Evolutionary conservation across 768 basidiomycete species (phyloP), one percentile per base, ranked within the genome.

Genomic region (Collybia mongolica): DNA sequence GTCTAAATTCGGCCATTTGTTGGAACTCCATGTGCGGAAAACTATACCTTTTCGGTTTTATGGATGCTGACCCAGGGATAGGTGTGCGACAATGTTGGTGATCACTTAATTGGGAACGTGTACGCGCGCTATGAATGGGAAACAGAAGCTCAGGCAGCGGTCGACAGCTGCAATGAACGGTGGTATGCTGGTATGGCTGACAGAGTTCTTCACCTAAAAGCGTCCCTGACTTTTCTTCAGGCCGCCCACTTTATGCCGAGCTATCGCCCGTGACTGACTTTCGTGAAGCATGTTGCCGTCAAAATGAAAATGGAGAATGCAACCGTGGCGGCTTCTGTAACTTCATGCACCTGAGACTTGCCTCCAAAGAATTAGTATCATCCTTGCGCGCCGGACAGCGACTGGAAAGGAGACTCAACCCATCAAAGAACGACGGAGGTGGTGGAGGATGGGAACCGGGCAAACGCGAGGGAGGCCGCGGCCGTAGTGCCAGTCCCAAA

Each of bases 51-150:
- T 39, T 46, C 37, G 43, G 19, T 19, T 35, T 32, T 32, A 15
- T 24, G 24, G 39, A 20, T 44, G 41, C 19, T 45, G 22, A 48
- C 36, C 8, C 22, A 48, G 43, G 48, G 29, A 47, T 38, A 90
- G 88, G 88, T 99, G 11, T 99, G 96, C 64, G 96, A 99, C 72
- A 99, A 99, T 63, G 95, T 99, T 28, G 97, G 97, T n/a, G 97
- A 98, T 65, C 96, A 99, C 65, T 76, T 98, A 20, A 92, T 96
- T 61, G 95, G 95, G 19, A 97, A 98, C 60, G 96, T 99, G 2
- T 99, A 99, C 64, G 96, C 95, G 3, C 84, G 96, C 19, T 99
- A 91, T 63, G 96, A 99, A 63, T 97, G 93, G 94, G 96, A 99
- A 70, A 94, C 94, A 0, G 96, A 99, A 65, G 96, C 96, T 7